Percentiles rank a stretch among this genome's conserved stretches.
phyloP scores from a whole-genome alignment of 2,329 filamentous ascomycete genomes.

The Ophiocordyceps unilateralis region DNA sequence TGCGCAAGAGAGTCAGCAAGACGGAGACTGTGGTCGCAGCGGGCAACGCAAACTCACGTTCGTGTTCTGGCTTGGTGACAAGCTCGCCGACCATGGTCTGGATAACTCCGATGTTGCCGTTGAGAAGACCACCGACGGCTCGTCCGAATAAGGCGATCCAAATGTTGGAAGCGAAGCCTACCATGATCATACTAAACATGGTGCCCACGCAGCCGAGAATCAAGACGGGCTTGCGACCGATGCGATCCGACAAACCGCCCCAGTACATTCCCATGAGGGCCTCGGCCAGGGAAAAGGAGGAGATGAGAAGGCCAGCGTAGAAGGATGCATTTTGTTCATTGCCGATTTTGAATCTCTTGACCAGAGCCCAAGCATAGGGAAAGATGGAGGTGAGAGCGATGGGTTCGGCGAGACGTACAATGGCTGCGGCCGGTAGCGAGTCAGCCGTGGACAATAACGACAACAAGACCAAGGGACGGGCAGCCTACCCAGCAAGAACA shows the following conservation, averaged over 20 bases:
- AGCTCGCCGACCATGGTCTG: slow-evolving; percentile 88
- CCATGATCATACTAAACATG: slow-evolving; percentile 64
- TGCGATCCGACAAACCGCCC: slow-evolving; percentile 65
- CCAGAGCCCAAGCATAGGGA: slow-evolving; percentile 75
- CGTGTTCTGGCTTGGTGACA: slow-evolving; percentile 67
- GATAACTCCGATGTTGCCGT: slow-evolving; percentile 82
- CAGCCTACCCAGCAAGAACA: slow-evolving; percentile 67
- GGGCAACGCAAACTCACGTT: slow-evolving; percentile 41
- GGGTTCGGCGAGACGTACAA: slow-evolving; percentile 82
- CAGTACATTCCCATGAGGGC: slow-evolving; percentile 75
- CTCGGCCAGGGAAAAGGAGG: slow-evolving; percentile 70
- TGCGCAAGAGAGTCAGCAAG: slow-evolving; percentile 15
- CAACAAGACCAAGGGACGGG: too few relatives aligned
- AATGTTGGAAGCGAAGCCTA: slow-evolving; percentile 69
- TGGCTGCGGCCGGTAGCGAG: slow-evolving; percentile 34
- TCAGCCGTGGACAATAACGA: slow-evolving; percentile 4
- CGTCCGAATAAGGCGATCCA: slow-evolving; percentile 67
- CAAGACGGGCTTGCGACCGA: slow-evolving; percentile 74
- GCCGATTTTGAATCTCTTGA: slow-evolving; percentile 59
- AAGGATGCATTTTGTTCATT: slow-evolving; percentile 62
- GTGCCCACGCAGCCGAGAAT: slow-evolving; percentile 69
- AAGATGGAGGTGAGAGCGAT: slow-evolving; percentile 89
- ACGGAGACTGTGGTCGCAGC: background rate
- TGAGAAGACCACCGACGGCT: slow-evolving; percentile 63
- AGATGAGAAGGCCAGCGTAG: slow-evolving; percentile 77